Evolutionary conservation across 768 basidiomycete genomes (phyloP).

Genomic region (Suillus sp.): DNA sequence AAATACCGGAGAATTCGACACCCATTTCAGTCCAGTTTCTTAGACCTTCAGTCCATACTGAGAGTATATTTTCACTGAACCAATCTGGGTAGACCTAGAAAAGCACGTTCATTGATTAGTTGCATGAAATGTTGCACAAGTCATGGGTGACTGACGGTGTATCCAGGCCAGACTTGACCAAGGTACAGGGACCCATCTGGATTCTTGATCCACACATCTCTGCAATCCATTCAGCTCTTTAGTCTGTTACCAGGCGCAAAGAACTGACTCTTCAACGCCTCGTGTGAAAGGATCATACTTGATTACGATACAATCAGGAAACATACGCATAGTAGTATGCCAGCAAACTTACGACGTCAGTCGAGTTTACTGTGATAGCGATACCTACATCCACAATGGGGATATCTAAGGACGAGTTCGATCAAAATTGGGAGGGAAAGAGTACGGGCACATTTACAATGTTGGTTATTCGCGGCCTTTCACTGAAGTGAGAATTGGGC

Average conservation of each 20-base stretch:
- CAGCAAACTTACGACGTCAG: slow-evolving; percentile 55
- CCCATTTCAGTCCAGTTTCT: slow-evolving; percentile 54
- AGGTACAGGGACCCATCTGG: slow-evolving; percentile 72
- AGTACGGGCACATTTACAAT: slow-evolving; percentile 22
- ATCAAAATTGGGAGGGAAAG: neutral
- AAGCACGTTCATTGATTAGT: neutral
- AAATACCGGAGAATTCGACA: slow-evolving; percentile 65
- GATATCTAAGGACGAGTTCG: slow-evolving; percentile 45
- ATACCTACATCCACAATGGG: slow-evolving; percentile 72
- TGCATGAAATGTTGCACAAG: neutral
- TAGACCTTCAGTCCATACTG: slow-evolving; percentile 65
- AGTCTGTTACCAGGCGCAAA: neutral
- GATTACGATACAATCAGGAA: neutral
- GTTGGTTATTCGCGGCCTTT: slow-evolving; percentile 32
- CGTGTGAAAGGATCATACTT: slow-evolving; percentile 70
- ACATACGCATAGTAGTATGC: neutral
- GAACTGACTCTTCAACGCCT: slow-evolving; percentile 57
- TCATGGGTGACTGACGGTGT: slow-evolving; percentile 46
- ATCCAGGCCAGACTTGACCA: slow-evolving; percentile 80
- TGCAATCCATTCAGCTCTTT: slow-evolving; percentile 24
- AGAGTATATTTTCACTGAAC: slow-evolving; percentile 53
- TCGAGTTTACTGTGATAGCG: slow-evolving; percentile 54
- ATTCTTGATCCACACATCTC: slow-evolving; percentile 75
- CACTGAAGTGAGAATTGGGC: slow-evolving; percentile 11
- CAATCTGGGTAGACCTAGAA: slow-evolving; percentile 60